Base-by-base conservation (phyloP, 1,284 basidiomycete genomes). In the Dichomitus squalens region DNA sequence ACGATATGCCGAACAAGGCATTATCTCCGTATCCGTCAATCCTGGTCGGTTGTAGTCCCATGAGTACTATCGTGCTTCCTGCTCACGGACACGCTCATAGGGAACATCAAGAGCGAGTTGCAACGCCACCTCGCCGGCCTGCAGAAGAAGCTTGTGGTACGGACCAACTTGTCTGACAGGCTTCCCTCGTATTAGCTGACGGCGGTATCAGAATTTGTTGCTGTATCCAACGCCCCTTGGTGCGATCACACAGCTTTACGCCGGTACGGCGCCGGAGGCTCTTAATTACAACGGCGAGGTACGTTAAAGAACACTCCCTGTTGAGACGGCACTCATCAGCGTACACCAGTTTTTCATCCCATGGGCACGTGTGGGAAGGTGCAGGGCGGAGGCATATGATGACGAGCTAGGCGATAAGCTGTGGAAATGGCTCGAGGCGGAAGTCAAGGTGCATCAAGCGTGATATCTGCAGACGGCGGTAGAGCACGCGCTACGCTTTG, bases 391-490 rank as follows among this genome's bases (percentile, higher is more conserved):
- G n/a, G 67, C 74, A 3, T 67, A 70, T n/a, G 75, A 82, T 58
- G 66, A 69, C 16, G 63, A 72, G 40, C 53, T 75, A 1, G 75
- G 72, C 2, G 66, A 68, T 56, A 67, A 72, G 53, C 64, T 82
- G 14, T 81, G 79, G 78, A 59, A 67, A 7, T 80, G 75, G 74
- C 62, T 75, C 9, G 75, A 79, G 50, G 74, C 76, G 38, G 73
- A 79, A 58, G 69, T 77, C 9, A 64, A 66, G 52, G 25, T 27
- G 1, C 27, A 29, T n/a, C 41, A 29, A 29, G 25, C 27, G n/a
- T n/a, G n/a, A n/a, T n/a, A n/a, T n/a, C n/a, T n/a, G n/a, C n/a
- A n/a, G n/a, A n/a, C n/a, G n/a, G n/a, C n/a, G n/a, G n/a, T n/a
- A n/a, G n/a, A n/a, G n/a, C n/a, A n/a, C n/a, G n/a, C n/a, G n/a